Percentiles rank a stretch among this genome's conserved stretches.
Conservation (phyloP, 805 yeast genomes). For the Yamadazyma paraphyllophila region DNA sequence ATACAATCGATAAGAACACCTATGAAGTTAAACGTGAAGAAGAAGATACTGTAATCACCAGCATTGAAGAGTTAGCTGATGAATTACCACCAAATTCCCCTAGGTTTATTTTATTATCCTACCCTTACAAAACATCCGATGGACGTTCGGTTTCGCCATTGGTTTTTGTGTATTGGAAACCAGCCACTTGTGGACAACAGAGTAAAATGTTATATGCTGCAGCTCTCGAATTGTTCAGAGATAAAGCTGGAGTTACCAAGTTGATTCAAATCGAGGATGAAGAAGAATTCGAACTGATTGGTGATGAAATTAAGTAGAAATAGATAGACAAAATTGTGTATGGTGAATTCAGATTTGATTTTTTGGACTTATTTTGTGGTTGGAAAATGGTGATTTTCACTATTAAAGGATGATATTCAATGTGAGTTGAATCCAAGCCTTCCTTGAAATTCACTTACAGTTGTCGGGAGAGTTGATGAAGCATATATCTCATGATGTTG, state of each 20-base stretch:
- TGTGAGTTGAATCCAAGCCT: too few relatives aligned
- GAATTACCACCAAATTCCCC: slow-evolving; percentile 83
- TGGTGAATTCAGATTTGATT: background rate
- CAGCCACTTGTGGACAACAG: slow-evolving; percentile 80
- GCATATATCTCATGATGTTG: too few relatives aligned
- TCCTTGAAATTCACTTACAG: too few relatives aligned
- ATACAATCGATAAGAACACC: slow-evolving; percentile 52
- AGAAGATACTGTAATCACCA: slow-evolving; percentile 43
- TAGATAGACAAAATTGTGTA: background rate
- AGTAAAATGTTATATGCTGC: slow-evolving; percentile 88
- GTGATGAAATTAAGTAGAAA: slow-evolving; percentile 21
- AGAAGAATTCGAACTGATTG: slow-evolving; percentile 66
- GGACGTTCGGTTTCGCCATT: slow-evolving; percentile 74
- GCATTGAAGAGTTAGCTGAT: slow-evolving; percentile 64
- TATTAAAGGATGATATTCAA: background rate
- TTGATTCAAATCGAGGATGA: slow-evolving; percentile 62
- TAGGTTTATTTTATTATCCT: slow-evolving; percentile 69
- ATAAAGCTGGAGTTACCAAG: slow-evolving; percentile 74
- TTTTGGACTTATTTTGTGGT: background rate
- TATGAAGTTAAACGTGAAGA: slow-evolving; percentile 53
- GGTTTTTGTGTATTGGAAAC: slow-evolving; percentile 83
- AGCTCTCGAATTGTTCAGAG: slow-evolving; percentile 76
- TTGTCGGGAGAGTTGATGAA: too few relatives aligned
- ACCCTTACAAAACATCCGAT: slow-evolving; percentile 67
- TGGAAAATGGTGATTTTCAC: background rate